A percentile compares a stretch with the other conserved stretches of the same genome.
Conservation (phyloP, 257 asterid species). For the Scutellaria minor region DNA sequence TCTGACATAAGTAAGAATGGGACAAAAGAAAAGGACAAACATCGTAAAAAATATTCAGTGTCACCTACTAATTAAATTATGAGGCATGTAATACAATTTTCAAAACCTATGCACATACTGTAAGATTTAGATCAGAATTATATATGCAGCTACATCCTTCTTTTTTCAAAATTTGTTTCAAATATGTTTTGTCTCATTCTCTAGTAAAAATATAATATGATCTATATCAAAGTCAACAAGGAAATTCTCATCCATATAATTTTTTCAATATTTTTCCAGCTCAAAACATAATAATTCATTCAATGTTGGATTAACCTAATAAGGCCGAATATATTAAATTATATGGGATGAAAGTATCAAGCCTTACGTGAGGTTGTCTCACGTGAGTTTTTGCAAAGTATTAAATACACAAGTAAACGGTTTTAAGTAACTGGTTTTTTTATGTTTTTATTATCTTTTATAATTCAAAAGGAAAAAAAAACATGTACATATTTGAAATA, state of each 20-base stretch:
- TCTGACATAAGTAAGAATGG: neutral
- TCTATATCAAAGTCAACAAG: neutral
- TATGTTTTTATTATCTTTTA: no score
- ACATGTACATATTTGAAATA: no score
- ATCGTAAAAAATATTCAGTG: neutral
- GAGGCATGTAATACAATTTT: conserved; percentile 4
- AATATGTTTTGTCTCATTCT: neutral
- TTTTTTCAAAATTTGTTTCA: neutral
- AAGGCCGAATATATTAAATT: neutral
- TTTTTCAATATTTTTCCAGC: no score
- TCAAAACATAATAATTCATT: neutral
- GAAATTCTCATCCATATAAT: no score
- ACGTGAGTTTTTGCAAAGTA: neutral
- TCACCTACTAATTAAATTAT: conserved; percentile 18
- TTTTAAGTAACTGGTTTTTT: no score
- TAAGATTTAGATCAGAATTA: neutral
- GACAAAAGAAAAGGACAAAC: conserved; percentile 11
- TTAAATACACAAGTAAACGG: no score
- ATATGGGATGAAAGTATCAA: neutral
- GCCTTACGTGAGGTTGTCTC: no score
- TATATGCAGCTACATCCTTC: neutral
- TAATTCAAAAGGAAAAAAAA: no score
- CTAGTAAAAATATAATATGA: neutral
- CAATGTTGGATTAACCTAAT: neutral
- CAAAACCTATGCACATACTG: conserved; percentile 12